Evolutionary conservation across 2,329 filamentous ascomycete genomes (phyloP).

Genomic region (Corinectria fuckeliana): DNA sequence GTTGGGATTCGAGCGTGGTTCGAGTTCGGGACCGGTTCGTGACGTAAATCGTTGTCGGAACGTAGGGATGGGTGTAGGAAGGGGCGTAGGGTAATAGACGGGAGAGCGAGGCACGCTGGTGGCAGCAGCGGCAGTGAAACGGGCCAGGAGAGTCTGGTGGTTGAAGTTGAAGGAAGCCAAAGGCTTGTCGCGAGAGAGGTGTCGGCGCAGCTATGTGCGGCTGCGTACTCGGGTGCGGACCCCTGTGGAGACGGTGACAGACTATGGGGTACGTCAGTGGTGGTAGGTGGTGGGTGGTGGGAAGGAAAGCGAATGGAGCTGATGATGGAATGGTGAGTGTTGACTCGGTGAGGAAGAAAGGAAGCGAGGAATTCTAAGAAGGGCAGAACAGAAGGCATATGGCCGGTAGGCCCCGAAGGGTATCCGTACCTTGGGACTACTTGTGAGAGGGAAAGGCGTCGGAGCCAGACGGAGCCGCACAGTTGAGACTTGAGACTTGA

Average conservation of each 20-base stretch:
- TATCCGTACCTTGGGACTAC: background rate
- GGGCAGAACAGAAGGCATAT: background rate
- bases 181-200: constrained; percentile 13
- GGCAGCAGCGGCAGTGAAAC: background rate
- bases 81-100: background rate
- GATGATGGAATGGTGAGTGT: constrained; percentile 1
- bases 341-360: background rate
- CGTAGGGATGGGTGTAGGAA: background rate
- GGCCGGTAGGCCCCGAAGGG: background rate
- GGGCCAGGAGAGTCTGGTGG: constrained; percentile 2
- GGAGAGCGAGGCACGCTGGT: background rate
- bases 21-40: background rate
- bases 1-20: background rate
- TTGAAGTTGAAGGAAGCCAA: constrained; percentile 14
- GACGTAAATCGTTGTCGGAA: background rate
- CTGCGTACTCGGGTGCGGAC: constrained; percentile 26
- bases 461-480: constrained; percentile 8
- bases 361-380: background rate
- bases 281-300: constrained; percentile 16
- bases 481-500: no score
- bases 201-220: constrained; percentile 19
- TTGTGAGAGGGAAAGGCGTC: constrained; percentile 11
- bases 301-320: constrained; percentile 14
- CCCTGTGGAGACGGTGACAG: constrained; percentile 34
- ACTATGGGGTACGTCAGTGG: constrained; percentile 38